Evolutionary conservation across 805 yeast species (phyloP).

Genomic region (Nematodospora valgi): DNA sequence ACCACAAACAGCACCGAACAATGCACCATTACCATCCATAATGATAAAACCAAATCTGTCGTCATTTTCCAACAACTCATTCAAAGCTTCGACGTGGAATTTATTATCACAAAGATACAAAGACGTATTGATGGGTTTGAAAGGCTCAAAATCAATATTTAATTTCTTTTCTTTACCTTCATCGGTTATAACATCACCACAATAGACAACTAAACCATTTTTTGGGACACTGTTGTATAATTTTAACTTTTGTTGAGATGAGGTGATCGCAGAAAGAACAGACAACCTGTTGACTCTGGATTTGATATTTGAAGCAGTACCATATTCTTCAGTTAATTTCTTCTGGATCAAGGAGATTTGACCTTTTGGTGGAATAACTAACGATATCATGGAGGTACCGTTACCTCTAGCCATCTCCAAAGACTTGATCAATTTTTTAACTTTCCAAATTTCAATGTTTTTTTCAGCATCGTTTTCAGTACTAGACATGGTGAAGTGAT

Average conservation of each 20-base stretch:
- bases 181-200: conserved; percentile 97
- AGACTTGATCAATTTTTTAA: conserved; percentile 86
- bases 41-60: conserved; percentile 96
- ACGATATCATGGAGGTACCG: conserved; percentile 98
- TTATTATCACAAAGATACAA: conserved; percentile 93
- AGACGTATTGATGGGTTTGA: conserved; percentile 98
- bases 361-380: conserved; percentile 92
- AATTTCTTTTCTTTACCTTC: conserved; percentile 98
- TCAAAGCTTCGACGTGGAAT: conserved; percentile 95
- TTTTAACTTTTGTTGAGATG: conserved; percentile 95
- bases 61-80: conserved; percentile 91
- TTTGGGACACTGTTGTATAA: conserved; percentile 86
- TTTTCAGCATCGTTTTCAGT: conserved; percentile 78
- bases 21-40: conserved; percentile 99
- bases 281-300: conserved; percentile 96
- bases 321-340: conserved; percentile 96
- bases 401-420: conserved; percentile 94
- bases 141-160: conserved; percentile 97
- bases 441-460: conserved; percentile 98
- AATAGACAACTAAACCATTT: conserved; percentile 92
- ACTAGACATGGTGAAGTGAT: too few species aligned
- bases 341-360: conserved; percentile 86
- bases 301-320: conserved; percentile 97
- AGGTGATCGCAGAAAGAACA: conserved; percentile 93
- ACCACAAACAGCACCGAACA: conserved; percentile 93